Evolutionary conservation across 2,329 filamentous ascomycete genomes (phyloP).

Genomic region (Bipolaris gigantea): DNA sequence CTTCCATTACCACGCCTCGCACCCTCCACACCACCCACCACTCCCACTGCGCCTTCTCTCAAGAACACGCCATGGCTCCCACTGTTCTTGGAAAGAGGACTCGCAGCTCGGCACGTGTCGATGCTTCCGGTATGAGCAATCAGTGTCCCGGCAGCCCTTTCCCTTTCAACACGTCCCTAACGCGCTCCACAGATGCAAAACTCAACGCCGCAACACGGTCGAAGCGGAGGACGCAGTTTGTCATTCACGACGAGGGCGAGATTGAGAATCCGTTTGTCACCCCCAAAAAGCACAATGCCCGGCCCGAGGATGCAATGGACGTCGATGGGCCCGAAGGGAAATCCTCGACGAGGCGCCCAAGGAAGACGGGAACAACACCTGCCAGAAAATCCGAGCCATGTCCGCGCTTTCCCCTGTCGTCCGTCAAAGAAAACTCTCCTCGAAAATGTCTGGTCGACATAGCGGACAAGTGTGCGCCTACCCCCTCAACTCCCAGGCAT

Average conservation of each 20-base stretch:
- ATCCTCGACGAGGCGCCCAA: slow-evolving; percentile 42
- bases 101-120: slow-evolving; percentile 34
- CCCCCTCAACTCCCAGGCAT: slow-evolving; percentile 74
- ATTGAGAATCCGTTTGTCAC: slow-evolving; percentile 63
- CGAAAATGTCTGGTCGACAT: slow-evolving; percentile 54
- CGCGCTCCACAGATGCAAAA: slow-evolving; percentile 28
- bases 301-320: slow-evolving; percentile 49
- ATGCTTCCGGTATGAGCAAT: slow-evolving; percentile 32
- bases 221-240: slow-evolving; percentile 50
- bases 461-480: slow-evolving; percentile 49
- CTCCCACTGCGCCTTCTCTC: slow-evolving; percentile 25
- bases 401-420: slow-evolving; percentile 48
- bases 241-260: slow-evolving; percentile 63
- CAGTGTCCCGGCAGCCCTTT: slow-evolving; percentile 8
- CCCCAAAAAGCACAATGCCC: slow-evolving; percentile 37
- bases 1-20: slow-evolving; percentile 18
- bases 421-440: slow-evolving; percentile 52
- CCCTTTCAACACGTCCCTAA: slow-evolving; percentile 27
- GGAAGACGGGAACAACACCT: slow-evolving; percentile 43
- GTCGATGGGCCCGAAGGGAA: slow-evolving; percentile 48
- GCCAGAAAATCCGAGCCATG: slow-evolving; percentile 53
- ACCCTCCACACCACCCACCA: slow-evolving; percentile 17
- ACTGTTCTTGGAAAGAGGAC: slow-evolving; percentile 46
- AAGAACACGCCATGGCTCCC: slow-evolving; percentile 31
- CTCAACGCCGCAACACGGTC: slow-evolving; percentile 39